These are phyloP conservation scores for Talaromyces sp. DNA, from an alignment of 2,329 filamentous ascomycete genomes.

Conservation along the genomic window DNA sequence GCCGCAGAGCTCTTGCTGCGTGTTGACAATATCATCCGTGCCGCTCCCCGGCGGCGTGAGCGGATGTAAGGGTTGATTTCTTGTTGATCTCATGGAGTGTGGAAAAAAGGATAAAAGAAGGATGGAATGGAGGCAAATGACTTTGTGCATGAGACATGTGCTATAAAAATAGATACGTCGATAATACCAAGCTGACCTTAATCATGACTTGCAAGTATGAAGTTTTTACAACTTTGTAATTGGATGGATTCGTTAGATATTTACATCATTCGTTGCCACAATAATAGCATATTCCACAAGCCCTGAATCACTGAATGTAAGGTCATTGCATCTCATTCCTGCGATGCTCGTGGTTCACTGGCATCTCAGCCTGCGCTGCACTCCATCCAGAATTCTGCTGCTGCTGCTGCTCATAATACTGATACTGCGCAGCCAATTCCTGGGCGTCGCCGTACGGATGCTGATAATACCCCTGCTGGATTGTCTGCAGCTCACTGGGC, in stretches of 20 bases:
- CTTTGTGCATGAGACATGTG: constrained; percentile 4
- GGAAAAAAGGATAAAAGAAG: constrained; percentile 2
- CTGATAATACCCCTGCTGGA: constrained; percentile 5
- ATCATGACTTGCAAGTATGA: not conserved
- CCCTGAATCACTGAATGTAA: not conserved
- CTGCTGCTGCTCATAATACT: not conserved
- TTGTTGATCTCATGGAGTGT: not conserved
- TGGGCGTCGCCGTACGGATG: not conserved
- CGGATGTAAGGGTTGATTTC: constrained; percentile 51
- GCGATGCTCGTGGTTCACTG: not conserved
- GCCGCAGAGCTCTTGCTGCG: constrained; percentile 90
- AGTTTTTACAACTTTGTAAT: not conserved
- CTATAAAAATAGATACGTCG: constrained; percentile 5
- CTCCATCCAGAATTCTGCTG: not conserved
- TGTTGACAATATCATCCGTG: constrained; percentile 96
- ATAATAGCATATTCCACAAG: not conserved
- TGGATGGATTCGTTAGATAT: not conserved
- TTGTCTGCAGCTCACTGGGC: not conserved
- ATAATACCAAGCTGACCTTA: constrained; percentile 5
- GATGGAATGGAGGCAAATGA: constrained; percentile 6
- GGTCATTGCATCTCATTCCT: constrained; percentile 6
- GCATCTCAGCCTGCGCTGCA: constrained; percentile 5
- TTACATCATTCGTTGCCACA: not conserved
- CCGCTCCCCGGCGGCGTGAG: constrained; percentile 77
- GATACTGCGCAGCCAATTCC: constrained; percentile 1